Evolutionary conservation across 2,329 filamentous ascomycete species (phyloP).

Genomic region (Hypoxylon sp.): DNA sequence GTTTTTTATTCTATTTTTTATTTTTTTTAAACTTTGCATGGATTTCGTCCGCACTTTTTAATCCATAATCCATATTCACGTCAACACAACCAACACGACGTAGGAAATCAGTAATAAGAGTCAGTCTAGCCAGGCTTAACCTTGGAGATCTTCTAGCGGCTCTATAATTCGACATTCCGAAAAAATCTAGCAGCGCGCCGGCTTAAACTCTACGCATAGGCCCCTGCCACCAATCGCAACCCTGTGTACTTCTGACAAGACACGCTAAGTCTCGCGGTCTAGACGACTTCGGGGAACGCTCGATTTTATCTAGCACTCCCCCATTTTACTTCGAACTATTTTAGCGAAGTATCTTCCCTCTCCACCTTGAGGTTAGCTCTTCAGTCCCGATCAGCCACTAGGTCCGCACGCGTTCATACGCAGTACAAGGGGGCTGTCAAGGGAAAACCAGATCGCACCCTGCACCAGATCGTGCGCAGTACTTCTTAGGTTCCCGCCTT

Average conservation of each 20-base stretch:
- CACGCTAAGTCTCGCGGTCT: conserved; percentile 49
- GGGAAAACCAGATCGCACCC: conserved; percentile 44
- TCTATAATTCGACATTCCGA: conserved; percentile 47
- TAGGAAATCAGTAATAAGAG: conserved; percentile 49
- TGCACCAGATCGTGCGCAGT: conserved; percentile 43
- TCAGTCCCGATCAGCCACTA: conserved; percentile 30
- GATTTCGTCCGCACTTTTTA: conserved; percentile 25
- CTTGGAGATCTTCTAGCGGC: conserved; percentile 47
- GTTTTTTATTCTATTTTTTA: neutral
- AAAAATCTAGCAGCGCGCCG: conserved; percentile 49
- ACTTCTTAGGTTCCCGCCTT: conserved; percentile 30
- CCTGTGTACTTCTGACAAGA: conserved; percentile 50
- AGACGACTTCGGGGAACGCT: conserved; percentile 52
- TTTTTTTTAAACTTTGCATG: conserved; percentile 20
- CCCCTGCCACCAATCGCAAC: conserved; percentile 50
- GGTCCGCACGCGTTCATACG: conserved; percentile 40
- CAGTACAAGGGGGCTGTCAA: conserved; percentile 38
- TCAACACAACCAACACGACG: conserved; percentile 25
- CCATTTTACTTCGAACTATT: conserved; percentile 50
- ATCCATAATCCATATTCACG: conserved; percentile 18
- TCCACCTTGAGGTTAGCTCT: conserved; percentile 42
- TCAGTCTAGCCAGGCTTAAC: conserved; percentile 50
- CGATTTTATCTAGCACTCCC: conserved; percentile 43
- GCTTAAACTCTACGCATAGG: conserved; percentile 47
- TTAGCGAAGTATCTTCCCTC: conserved; percentile 50